Conservation (phyloP, 2,329 filamentous ascomycete species). For the Ophiostoma populinum region DNA sequence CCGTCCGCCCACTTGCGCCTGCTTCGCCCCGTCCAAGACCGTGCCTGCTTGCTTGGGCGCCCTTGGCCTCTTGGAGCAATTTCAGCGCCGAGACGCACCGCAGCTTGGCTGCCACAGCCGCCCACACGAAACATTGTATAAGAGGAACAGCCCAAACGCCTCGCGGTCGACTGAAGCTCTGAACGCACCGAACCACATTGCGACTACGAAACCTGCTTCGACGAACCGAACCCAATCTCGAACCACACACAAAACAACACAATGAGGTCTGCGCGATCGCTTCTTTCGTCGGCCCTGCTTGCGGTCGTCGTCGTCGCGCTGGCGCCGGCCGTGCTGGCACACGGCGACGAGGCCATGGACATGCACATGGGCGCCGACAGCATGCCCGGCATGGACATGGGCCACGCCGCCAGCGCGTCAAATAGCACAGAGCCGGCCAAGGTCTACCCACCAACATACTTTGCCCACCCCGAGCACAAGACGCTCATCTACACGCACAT, state of each 20-base stretch:
- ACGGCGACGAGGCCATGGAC: slow-evolving; percentile 14
- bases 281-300: slow-evolving; percentile 8
- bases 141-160: too few species aligned
- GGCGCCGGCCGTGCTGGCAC: slow-evolving; percentile 15
- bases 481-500: slow-evolving; percentile 53
- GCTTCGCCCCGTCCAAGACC: too few species aligned
- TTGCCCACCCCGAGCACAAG: slow-evolving; percentile 33
- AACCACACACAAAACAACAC: not conserved
- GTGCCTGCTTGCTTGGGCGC: too few species aligned
- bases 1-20: too few species aligned
- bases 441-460: slow-evolving; percentile 36
- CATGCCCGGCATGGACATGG: slow-evolving; percentile 14
- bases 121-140: too few species aligned
- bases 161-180: too few species aligned
- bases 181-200: too few species aligned
- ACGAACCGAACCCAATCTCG: not conserved
- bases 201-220: too few species aligned
- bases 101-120: too few species aligned
- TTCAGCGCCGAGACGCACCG: too few species aligned
- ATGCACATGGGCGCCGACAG: slow-evolving; percentile 9
- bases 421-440: slow-evolving; percentile 12
- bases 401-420: slow-evolving; percentile 2
- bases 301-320: slow-evolving; percentile 14
- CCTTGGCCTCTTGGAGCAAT: too few species aligned
- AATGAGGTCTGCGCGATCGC: slow-evolving; percentile 8